phyloP scores from a whole-genome alignment of 805 yeast species.

The Nakazawaea laoshanensis region DNA sequence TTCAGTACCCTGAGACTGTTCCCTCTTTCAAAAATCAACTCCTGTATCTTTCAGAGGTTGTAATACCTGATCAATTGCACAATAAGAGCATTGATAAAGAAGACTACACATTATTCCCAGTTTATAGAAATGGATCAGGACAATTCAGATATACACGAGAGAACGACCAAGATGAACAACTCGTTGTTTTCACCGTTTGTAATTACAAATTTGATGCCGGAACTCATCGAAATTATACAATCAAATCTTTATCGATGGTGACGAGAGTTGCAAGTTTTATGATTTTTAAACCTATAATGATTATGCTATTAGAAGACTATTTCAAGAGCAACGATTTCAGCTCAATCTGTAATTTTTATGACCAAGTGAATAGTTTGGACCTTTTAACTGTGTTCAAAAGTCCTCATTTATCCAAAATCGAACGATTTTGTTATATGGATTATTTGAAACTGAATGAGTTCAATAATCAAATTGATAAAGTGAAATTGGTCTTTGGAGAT shows the following conservation, averaged over 20 bases:
- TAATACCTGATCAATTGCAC: slow-evolving; percentile 58
- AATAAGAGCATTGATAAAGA: slow-evolving; percentile 35
- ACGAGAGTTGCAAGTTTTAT: slow-evolving; percentile 36
- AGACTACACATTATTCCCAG: slow-evolving; percentile 48
- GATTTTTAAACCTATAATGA: slow-evolving; percentile 38
- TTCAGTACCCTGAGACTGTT: slow-evolving; percentile 44
- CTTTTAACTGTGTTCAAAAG: slow-evolving; percentile 14
- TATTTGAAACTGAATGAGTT: slow-evolving; percentile 4
- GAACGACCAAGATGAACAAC: slow-evolving; percentile 11
- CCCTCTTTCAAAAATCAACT: slow-evolving; percentile 27
- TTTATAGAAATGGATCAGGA: slow-evolving; percentile 25
- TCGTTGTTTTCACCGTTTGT: slow-evolving; percentile 20
- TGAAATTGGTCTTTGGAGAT: slow-evolving; percentile 2
- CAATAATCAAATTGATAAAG: slow-evolving; percentile 1
- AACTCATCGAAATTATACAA: slow-evolving; percentile 32
- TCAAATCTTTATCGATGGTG: slow-evolving; percentile 36
- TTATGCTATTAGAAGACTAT: slow-evolving; percentile 34
- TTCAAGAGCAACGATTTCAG: slow-evolving; percentile 17
- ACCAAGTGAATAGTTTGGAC: slow-evolving; percentile 19
- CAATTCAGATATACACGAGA: slow-evolving; percentile 5
- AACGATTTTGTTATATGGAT: slow-evolving; percentile 3
- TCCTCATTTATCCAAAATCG: background rate
- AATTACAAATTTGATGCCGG: slow-evolving; percentile 22
- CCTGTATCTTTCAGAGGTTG: slow-evolving; percentile 38
- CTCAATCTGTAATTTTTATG: slow-evolving; percentile 13